Evolutionary conservation across 1,139 yeast genomes (phyloP), one percentile per base, ranked within the genome.

Genomic region (Yarrowia galli): DNA sequence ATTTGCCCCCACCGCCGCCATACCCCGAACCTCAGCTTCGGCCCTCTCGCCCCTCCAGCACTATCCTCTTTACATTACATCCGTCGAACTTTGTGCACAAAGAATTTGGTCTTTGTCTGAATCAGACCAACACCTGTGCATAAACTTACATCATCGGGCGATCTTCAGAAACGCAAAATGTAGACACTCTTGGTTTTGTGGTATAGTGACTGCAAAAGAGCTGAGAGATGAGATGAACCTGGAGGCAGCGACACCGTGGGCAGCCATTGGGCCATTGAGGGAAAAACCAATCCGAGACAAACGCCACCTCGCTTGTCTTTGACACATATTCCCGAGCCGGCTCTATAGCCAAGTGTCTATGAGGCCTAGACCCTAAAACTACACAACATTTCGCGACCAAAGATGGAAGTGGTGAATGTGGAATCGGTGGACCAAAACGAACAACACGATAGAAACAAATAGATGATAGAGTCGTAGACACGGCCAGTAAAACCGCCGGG

Each of bases 101-200:
- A 53, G 60, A 53, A 54, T 38, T 54, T 25, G 36, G 46, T 40
- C 46, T 38, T 54, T 54, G 46, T 40, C 61, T 22, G 45, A 22
- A 23, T 36, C 45, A 16, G 28, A 36, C 60, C 60, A 22, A 38
- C 43, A 36, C 60, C 60, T 53, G 60, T 54, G 61, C 61, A 54
- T 54, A 40, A 38, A 54, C 61, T 54, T 54, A 40, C 61, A 54
- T 54, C 61, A 54, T 54, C 61, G 61, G 61, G 61, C 61, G 61
- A 54, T 40, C 46, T 38, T 23, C 38, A 53, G 36, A 54, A 54
- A 54, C 42, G 6, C 43, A 36, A 53, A 36, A 36, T 28, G 40
- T 23, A 32, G 40, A 25, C 7, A n/a, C n/a, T n/a, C n/a, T n/a
- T n/a, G n/a, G n/a, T n/a, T n/a, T n/a, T n/a, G n/a, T n/a, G n/a